Conservation (phyloP, 129 eudicot genomes). For the Lactuca saligna region DNA sequence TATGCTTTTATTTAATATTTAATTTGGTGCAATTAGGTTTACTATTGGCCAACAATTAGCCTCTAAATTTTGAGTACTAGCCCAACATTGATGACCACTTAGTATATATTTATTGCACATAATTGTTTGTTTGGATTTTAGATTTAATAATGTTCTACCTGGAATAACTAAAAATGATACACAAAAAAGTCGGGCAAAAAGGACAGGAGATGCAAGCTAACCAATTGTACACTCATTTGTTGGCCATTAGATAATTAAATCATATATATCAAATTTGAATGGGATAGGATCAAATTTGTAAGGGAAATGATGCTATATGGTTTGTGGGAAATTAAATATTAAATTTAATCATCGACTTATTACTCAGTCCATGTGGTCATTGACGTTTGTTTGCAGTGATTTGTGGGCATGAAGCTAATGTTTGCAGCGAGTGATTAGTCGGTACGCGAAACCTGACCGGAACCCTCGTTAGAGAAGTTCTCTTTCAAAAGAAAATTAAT, state of each 20-base stretch:
- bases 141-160: background rate
- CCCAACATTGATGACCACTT: constrained; percentile 6
- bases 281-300: background rate
- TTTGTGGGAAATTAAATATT: too few relatives aligned
- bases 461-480: too few relatives aligned
- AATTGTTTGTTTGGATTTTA: background rate
- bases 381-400: too few relatives aligned
- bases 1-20: background rate
- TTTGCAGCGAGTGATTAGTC: too few relatives aligned
- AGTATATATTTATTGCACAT: background rate
- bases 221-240: background rate
- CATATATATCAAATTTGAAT: too few relatives aligned
- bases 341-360: too few relatives aligned
- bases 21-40: constrained; percentile 15
- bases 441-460: too few relatives aligned
- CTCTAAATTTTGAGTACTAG: constrained; percentile 4
- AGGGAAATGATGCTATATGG: background rate
- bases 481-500: too few relatives aligned
- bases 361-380: too few relatives aligned
- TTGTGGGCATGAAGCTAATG: too few relatives aligned
- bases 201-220: background rate
- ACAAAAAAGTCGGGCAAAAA: background rate
- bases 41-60: constrained; percentile 13
- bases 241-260: background rate
- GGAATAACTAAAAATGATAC: background rate